A percentile compares a stretch with the other conserved stretches of the same genome.
phyloP scores from a whole-genome alignment of 2,329 filamentous ascomycete species.

The Boeremia exigua region DNA sequence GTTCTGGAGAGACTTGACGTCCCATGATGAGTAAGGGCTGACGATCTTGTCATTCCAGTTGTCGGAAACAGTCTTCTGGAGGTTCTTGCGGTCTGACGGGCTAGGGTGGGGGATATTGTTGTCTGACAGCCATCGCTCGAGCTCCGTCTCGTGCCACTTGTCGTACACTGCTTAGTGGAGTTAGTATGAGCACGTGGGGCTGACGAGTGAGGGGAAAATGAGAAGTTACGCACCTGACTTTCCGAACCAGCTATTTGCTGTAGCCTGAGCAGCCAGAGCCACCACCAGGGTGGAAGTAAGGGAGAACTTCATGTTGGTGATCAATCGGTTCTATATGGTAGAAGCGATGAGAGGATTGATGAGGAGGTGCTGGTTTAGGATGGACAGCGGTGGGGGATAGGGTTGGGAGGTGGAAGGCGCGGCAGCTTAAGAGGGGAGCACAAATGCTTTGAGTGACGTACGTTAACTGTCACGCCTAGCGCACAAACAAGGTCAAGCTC shows the following conservation, averaged over 20 bases:
- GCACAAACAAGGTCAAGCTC: constrained; percentile 25
- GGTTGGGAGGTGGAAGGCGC: constrained; percentile 12
- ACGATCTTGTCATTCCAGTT: constrained; percentile 86
- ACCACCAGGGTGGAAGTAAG: constrained; percentile 72
- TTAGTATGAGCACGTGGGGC: constrained; percentile 23
- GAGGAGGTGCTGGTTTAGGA: constrained; percentile 16
- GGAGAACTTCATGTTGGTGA: constrained; percentile 74
- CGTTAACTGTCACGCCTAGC: constrained; percentile 17
- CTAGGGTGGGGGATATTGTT: constrained; percentile 90
- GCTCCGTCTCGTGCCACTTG: constrained; percentile 97
- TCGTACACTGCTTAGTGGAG: constrained; percentile 75
- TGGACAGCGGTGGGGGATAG: constrained; percentile 15
- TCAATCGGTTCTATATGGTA: constrained; percentile 18
- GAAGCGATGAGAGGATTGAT: constrained; percentile 31
- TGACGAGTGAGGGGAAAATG: constrained; percentile 9
- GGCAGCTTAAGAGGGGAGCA: constrained; percentile 35
- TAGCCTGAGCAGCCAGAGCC: constrained; percentile 73
- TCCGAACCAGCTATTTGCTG: constrained; percentile 83
- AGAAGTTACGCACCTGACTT: constrained; percentile 72
- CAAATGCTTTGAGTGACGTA: constrained; percentile 42
- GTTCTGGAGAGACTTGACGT: constrained; percentile 68
- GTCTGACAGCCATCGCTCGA: constrained; percentile 95
- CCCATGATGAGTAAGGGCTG: constrained; percentile 78
- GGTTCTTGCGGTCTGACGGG: constrained; percentile 87
- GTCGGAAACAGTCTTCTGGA: constrained; percentile 86